Evolutionary conservation across 805 yeast genomes (phyloP).

Genomic region (Yamadazyma laniorum): DNA sequence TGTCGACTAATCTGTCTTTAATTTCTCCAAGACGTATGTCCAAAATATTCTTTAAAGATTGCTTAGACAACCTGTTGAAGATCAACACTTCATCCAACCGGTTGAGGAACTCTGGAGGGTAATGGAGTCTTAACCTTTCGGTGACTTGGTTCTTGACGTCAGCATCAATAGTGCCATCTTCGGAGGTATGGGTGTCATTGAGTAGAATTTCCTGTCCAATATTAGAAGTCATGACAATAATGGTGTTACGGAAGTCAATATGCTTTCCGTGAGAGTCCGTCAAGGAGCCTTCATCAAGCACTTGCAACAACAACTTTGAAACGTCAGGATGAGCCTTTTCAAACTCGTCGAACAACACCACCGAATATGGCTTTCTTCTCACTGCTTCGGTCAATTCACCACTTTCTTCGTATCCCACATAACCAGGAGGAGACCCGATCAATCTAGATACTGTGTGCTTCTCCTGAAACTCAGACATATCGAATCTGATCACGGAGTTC

Average conservation of each 20-base stretch:
- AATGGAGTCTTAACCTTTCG: constrained; percentile 65
- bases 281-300: constrained; percentile 89
- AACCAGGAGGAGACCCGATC: constrained; percentile 98
- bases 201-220: constrained; percentile 90
- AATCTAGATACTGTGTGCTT: constrained; percentile 86
- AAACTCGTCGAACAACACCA: constrained; percentile 90
- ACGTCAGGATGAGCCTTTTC: constrained; percentile 97
- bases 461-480: constrained; percentile 98
- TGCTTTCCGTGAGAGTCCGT: constrained; percentile 95
- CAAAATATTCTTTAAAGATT: constrained; percentile 73
- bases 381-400: constrained; percentile 98
- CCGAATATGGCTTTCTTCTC: constrained; percentile 91
- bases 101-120: constrained; percentile 94
- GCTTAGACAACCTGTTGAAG: constrained; percentile 83
- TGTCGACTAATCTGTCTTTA: constrained; percentile 70
- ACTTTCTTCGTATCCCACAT: constrained; percentile 92
- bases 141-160: constrained; percentile 57
- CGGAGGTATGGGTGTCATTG: constrained; percentile 57
- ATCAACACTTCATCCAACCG: constrained; percentile 92
- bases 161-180: constrained; percentile 57
- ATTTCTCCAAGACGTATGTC: constrained; percentile 83
- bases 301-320: constrained; percentile 87
- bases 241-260: constrained; percentile 91
- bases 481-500: constrained; percentile 83
- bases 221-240: constrained; percentile 94